These are phyloP conservation scores for Collybia nuda DNA, from an alignment of 768 basidiomycete genomes.

Conservation along the genomic window DNA sequence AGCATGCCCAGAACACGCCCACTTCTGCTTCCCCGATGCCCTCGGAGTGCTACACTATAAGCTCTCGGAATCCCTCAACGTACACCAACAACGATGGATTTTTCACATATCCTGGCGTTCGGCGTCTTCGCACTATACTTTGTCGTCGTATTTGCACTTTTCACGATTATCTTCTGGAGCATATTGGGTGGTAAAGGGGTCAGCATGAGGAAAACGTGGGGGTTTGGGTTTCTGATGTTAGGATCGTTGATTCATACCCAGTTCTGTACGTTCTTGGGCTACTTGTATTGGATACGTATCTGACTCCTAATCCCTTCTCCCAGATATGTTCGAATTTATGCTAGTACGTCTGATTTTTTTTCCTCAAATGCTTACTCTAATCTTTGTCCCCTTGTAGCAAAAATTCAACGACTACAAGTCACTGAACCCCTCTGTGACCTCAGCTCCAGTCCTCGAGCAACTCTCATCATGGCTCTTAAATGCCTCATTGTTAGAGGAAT, in stretches of 20 bases:
- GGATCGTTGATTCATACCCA: constrained; percentile 33
- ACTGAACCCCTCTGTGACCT: neutral
- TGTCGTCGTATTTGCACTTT: constrained; percentile 20
- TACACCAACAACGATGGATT: neutral
- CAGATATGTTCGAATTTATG: neutral
- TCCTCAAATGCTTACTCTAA: neutral
- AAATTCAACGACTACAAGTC: constrained; percentile 49
- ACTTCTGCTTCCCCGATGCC: too few relatives aligned
- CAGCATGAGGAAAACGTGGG: neutral
- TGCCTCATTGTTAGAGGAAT: constrained; percentile 62
- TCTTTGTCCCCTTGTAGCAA: constrained; percentile 36
- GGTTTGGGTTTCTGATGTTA: constrained; percentile 19
- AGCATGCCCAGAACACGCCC: too few relatives aligned
- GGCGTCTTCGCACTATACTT: constrained; percentile 26
- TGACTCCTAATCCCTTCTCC: neutral
- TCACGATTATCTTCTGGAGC: constrained; percentile 10
- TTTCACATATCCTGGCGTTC: neutral
- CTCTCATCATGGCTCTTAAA: constrained; percentile 52
- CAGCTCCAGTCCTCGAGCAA: constrained; percentile 21
- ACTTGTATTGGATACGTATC: too few relatives aligned
- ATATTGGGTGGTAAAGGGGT: neutral
- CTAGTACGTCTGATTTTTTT: constrained; percentile 34
- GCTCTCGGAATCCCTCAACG: too few relatives aligned
- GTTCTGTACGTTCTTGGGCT: constrained; percentile 30
- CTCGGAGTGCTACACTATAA: too few relatives aligned